phyloP scores from a whole-genome alignment of 2,329 filamentous ascomycete genomes.

The Hypoxylon sp. region DNA sequence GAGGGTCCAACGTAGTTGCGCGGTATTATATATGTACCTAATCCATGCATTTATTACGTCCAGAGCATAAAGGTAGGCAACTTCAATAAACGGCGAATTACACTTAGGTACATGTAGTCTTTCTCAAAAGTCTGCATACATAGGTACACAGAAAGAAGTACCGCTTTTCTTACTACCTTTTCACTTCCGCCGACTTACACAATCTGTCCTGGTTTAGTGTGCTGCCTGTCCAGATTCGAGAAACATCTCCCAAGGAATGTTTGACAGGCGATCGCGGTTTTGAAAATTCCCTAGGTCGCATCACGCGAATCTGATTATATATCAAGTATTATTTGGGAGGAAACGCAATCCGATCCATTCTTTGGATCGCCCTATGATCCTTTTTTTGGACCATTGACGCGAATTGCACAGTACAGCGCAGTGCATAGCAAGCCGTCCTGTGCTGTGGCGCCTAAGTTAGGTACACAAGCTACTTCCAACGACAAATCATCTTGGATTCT shows the following conservation, averaged over 20 bases:
- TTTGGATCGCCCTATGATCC: slow-evolving; percentile 34
- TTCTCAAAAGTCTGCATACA: not conserved
- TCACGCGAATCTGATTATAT: slow-evolving; percentile 42
- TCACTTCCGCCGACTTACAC: slow-evolving; percentile 21
- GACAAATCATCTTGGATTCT: slow-evolving; percentile 29
- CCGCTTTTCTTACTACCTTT: slow-evolving; percentile 5
- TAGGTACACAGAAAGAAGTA: slow-evolving; percentile 7
- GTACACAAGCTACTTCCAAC: slow-evolving; percentile 24
- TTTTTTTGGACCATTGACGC: slow-evolving; percentile 40
- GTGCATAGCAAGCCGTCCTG: slow-evolving; percentile 22
- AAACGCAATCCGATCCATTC: slow-evolving; percentile 25
- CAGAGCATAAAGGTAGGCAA: not conserved
- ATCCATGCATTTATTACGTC: not conserved
- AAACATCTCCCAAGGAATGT: slow-evolving; percentile 36
- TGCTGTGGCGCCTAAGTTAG: slow-evolving; percentile 12
- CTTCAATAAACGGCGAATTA: slow-evolving; percentile 9
- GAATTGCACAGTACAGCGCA: slow-evolving; percentile 29
- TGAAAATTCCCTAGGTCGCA: slow-evolving; percentile 25
- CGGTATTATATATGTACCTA: too few relatives aligned
- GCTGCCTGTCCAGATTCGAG: slow-evolving; percentile 31
- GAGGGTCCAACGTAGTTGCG: slow-evolving; percentile 28
- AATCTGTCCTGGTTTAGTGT: slow-evolving; percentile 2
- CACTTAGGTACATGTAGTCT: not conserved
- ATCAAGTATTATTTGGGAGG: slow-evolving; percentile 17
- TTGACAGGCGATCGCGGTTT: slow-evolving; percentile 31